Evolutionary conservation across 352 stramenopile genomes (phyloP), one percentile per base, ranked within the genome.

Genomic region (Globisporangium nagaii): DNA sequence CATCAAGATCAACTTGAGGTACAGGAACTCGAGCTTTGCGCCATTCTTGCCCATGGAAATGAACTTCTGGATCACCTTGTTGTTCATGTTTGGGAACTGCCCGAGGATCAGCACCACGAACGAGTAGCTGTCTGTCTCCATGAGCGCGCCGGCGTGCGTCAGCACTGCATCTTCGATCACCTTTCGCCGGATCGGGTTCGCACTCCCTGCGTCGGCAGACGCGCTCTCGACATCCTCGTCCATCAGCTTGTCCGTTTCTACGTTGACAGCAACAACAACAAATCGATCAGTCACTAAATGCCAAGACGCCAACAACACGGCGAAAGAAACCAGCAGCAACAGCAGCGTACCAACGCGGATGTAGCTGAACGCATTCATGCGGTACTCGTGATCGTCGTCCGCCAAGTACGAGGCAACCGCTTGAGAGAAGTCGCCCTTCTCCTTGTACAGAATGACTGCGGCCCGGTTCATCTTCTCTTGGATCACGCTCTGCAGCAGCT

Each of bases 71-170:
- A 94, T 94, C 24, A 94, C 68, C 55, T 84, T 87, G 58, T 88
- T 90, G 67, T 94, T 92, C 61, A 91, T 54, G 54, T 72, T 88
- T 40, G 66, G 74, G 59, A 98, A 92, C 43, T 92, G 81, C 32
- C 94, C 89, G 41, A 91, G 51, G 45, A 95, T 88, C 28, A 93
- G 55, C n/a, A 88, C 79, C 44, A 97, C 79, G 39, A 96, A 93
- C 17, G 86, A 71, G 52, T 91, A 88, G 31, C 76, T 73, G 54
- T 98, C 90, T 7, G 95, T 84, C 44, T 93, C 84, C 61, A 98
- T 82, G 7, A 98, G 69, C 24, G 83, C 74, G 13, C 79, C 74
- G 1, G 81, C 78, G 54, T 94, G 80, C 17, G 59, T 72, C 12
- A 94, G 62, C 37, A 94, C 65, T n/a, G 82, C 84, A 11, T 88